Evolutionary conservation across 1,284 basidiomycete species (phyloP), one percentile per base, ranked within the genome.

Genomic region (Stygiomarasmius scandens): DNA sequence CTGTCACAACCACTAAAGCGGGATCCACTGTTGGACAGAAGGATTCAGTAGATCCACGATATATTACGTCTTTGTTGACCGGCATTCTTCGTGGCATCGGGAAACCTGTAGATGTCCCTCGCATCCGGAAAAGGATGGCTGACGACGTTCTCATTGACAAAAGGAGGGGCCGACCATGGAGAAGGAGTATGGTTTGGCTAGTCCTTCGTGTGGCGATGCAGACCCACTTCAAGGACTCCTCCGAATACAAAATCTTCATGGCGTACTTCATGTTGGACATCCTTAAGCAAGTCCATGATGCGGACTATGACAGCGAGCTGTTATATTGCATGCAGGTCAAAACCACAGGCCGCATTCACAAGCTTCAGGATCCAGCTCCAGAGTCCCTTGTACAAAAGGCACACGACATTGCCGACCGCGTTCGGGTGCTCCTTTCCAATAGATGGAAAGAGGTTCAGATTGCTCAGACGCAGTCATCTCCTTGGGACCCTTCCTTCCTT

Each of bases 191-290:
- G 0, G 61, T 77, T 1, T 81, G 77, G 77, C 70, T 80, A 5
- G 61, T 79, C 16, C 64, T 80, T 32, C 74, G 77, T 10, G 73
- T 82, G 1, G 69, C 74, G 0, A 55, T 82, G 3, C 82, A 83
- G 57, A 76, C 75, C 0, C 68, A 75, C 0, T 63, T 80, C 6
- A 52, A 23, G 16, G n/a, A n/a, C n/a, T 50, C 36, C n/a, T 53
- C 52, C 16, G 62, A 63, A 0, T 83, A 83, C 68, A 83, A 83
- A 57, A 24, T 45, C 1, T 83, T 83, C 63, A 74, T 81, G 62
- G 49, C 74, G 1, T 78, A 71, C 51, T 66, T 78, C 32, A 67
- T 79, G 61, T 66, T 74, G 8, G 47, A 60, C 8, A 58, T 80
- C 5, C 65, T 75, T 2, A 44, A 62, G 1, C 51, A 66, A 1